Base-by-base conservation (phyloP, 208 protist genomes). In the Herpetomonas samuelpessoai region DNA sequence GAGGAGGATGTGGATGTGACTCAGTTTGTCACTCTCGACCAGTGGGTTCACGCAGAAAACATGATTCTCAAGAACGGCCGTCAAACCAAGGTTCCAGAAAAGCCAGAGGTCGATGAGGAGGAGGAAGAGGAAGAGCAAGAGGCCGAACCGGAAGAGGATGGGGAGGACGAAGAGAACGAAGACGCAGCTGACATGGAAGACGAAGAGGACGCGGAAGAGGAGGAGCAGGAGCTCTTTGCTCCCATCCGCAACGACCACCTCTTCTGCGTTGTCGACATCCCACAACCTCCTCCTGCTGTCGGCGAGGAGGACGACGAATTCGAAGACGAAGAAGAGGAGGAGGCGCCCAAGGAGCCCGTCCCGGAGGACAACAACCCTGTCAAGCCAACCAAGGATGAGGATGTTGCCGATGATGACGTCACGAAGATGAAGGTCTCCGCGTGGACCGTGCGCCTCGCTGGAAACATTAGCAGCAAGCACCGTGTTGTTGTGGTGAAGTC, bases 21-120 rank as follows among this genome's bases (percentile, higher is more conserved):
- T 21, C 76, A 81, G 51, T 74, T 92, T 54, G 76, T 77, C 29
- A 65, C 65, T 39, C 68, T 82, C 2, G 78, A 93, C 52, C 92
- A 87, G 62, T 98, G 95, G 95, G 83, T 93, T 25, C 95, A 98
- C 66, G 68, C 79, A 2, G 80, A 86, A 29, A 60, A 56, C 30
- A 83, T 85, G 62, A 88, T 98, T 29, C 91, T 88, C 62, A 79
- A 71, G 35, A 95, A 89, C 59, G 95, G 95, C 22, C 79, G 95
- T 22, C 81, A 89, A 57, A 97, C 90, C 12, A 94, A 92, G 75
- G 81, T 97, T 38, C 92, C 92, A 4, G 80, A 86, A 59, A 92
- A 88, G 68, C 72, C 66, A 10, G 86, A 95, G 62, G 59, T 67
- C 2, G 88, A 94, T 49, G 88, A 88, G 31, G 83, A 86, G 30